Percentiles rank a stretch among this genome's conserved stretches.
Conservation (phyloP, 805 yeast species). For the Candida vaughaniae region DNA sequence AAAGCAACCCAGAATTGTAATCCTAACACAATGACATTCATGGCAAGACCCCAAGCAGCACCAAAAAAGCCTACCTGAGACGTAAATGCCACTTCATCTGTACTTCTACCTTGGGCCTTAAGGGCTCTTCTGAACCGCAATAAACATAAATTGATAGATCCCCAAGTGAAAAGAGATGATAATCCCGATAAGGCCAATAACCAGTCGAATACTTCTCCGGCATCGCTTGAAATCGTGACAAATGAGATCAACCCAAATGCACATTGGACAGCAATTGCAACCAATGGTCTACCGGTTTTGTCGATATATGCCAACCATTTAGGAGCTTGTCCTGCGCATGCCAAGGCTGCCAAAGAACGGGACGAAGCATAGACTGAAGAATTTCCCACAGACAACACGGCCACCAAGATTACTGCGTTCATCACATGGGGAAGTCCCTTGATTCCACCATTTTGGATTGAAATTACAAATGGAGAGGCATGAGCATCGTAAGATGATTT, state of each 20-base stretch:
- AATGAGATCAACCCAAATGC: slow-evolving; percentile 45
- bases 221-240: slow-evolving; percentile 41
- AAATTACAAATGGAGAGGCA: slow-evolving; percentile 82
- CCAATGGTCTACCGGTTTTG: slow-evolving; percentile 49
- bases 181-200: slow-evolving; percentile 49
- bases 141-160: slow-evolving; percentile 44
- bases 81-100: slow-evolving; percentile 64
- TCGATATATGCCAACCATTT: slow-evolving; percentile 44
- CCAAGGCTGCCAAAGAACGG: slow-evolving; percentile 46
- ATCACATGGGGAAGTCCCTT: slow-evolving; percentile 39
- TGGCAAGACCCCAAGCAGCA: slow-evolving; percentile 56
- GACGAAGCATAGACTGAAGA: slow-evolving; percentile 42
- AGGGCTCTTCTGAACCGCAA: slow-evolving; percentile 60
- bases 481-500: slow-evolving; percentile 54
- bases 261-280: slow-evolving; percentile 41
- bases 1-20: slow-evolving; percentile 85
- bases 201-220: slow-evolving; percentile 46
- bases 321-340: slow-evolving; percentile 48
- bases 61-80: slow-evolving; percentile 71
- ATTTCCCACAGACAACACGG: slow-evolving; percentile 43
- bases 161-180: slow-evolving; percentile 51
- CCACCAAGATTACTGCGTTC: slow-evolving; percentile 39
- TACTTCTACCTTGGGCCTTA: slow-evolving; percentile 61
- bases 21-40: slow-evolving; percentile 60
- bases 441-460: slow-evolving; percentile 41